These are phyloP conservation scores for Pestalotiopsis sp. DNA, from an alignment of 2,329 filamentous ascomycete genomes.

Conservation along the genomic window DNA sequence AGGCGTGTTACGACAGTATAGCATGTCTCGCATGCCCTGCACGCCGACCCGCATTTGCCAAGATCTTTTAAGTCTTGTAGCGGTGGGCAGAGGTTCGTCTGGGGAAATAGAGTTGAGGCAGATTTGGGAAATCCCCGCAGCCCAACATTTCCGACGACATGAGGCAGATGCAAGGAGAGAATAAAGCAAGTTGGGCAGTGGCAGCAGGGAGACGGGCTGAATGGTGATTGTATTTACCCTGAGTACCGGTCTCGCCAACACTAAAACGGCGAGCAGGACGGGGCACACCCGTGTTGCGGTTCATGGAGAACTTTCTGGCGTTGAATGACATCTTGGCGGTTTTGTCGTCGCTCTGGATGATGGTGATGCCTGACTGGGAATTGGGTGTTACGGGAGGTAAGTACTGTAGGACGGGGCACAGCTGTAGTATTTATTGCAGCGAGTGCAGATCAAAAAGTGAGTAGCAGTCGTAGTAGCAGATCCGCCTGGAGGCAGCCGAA, in stretches of 20 bases:
- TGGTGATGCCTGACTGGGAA: not conserved
- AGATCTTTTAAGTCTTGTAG: not conserved
- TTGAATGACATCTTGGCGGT: conserved; percentile 46
- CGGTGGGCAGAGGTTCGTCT: not conserved
- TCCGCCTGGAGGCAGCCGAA: not conserved
- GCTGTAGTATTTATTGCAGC: not conserved
- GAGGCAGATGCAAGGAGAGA: not conserved
- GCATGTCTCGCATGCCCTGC: not conserved
- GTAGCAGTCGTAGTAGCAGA: too few species aligned
- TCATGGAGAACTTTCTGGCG: conserved; percentile 68
- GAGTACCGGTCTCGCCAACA: conserved; percentile 56
- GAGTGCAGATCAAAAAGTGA: not conserved
- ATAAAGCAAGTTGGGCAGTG: not conserved
- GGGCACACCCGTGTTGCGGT: conserved; percentile 64
- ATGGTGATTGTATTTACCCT: conserved; percentile 40
- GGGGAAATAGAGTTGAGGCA: not conserved
- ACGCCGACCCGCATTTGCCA: not conserved
- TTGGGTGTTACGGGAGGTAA: not conserved
- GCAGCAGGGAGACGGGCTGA: not conserved
- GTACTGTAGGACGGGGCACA: not conserved
- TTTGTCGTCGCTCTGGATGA: conserved; percentile 2
- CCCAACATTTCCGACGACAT: not conserved
- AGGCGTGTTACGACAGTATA: not conserved
- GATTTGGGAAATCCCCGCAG: not conserved
- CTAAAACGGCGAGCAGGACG: conserved; percentile 60